Percentiles rank a stretch among this genome's conserved stretches.
These are phyloP conservation scores for Chondrus crispus DNA, from an alignment of 23 red algal genomes.

Conservation along the genomic window DNA sequence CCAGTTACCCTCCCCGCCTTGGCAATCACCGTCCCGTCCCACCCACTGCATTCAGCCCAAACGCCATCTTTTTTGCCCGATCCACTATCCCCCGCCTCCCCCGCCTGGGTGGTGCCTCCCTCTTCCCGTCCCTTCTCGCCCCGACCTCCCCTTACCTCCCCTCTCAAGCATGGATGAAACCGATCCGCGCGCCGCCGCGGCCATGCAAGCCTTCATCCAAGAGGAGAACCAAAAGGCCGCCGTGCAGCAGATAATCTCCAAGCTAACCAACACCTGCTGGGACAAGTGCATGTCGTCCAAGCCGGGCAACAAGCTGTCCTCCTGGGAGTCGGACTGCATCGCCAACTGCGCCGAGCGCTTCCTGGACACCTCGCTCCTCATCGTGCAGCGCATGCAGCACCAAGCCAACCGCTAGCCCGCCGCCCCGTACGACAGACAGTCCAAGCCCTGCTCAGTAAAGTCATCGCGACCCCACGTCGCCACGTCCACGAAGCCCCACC, in stretches of 20 bases:
- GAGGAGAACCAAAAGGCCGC: conserved; percentile 98
- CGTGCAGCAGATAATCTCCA: conserved; percentile 92
- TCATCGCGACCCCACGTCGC: not conserved
- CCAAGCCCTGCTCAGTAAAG: not conserved
- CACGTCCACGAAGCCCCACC: not conserved
- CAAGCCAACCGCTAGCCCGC: too few species aligned
- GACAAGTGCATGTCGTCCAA: conserved; percentile 97
- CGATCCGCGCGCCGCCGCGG: conserved; percentile 53
- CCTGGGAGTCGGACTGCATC: conserved; percentile 92
- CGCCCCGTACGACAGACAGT: too few species aligned
- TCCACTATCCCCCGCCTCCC: not conserved
- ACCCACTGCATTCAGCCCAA: too few species aligned
- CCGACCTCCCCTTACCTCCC: not conserved
- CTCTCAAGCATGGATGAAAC: not conserved
- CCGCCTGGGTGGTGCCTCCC: too few species aligned
- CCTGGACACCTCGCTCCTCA: conserved; percentile 82
- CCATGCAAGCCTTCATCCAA: conserved; percentile 82
- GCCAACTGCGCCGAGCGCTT: conserved; percentile 96
- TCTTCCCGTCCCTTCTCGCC: not conserved
- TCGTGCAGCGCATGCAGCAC: conserved; percentile 88
- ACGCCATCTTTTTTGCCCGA: too few species aligned
- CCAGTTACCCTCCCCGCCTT: too few species aligned
- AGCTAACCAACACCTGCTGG: conserved; percentile 97
- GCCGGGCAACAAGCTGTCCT: conserved; percentile 89
- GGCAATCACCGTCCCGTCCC: too few species aligned